Conservation (phyloP, 345 rosid genomes). For the Eucalyptus curtisii region DNA sequence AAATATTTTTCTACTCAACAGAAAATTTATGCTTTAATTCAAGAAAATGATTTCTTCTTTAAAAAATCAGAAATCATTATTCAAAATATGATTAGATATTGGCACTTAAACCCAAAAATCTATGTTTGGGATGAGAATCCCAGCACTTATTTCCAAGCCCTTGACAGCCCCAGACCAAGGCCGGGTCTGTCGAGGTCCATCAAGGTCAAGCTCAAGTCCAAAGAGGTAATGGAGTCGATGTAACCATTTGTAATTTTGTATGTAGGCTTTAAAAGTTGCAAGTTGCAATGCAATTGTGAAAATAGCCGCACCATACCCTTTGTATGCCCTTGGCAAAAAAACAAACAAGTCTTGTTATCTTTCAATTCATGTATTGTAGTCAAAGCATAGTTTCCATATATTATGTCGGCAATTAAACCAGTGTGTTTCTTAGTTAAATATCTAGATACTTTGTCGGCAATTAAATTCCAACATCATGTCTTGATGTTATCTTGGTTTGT, state of each 20-base stretch:
- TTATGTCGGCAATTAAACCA: background rate
- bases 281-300: too few relatives aligned
- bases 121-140: too few relatives aligned
- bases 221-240: background rate
- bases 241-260: too few relatives aligned
- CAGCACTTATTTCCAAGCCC: background rate
- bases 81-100: too few relatives aligned
- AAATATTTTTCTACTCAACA: too few relatives aligned
- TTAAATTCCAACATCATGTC: background rate
- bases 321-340: background rate
- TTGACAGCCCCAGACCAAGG: fast-evolving
- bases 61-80: too few relatives aligned
- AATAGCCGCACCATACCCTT: background rate
- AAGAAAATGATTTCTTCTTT: too few relatives aligned
- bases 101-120: too few relatives aligned
- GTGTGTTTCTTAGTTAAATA: background rate
- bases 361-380: too few relatives aligned
- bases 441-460: background rate
- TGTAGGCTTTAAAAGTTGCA: too few relatives aligned
- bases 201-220: background rate
- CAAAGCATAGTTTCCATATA: background rate
- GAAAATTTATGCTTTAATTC: background rate
- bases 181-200: background rate
- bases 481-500: background rate
- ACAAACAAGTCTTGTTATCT: background rate